A percentile compares a stretch with the other conserved stretches of the same genome.
These are phyloP conservation scores for Penicillium janthinellum DNA, from an alignment of 2,329 filamentous ascomycete species.

Conservation along the genomic window DNA sequence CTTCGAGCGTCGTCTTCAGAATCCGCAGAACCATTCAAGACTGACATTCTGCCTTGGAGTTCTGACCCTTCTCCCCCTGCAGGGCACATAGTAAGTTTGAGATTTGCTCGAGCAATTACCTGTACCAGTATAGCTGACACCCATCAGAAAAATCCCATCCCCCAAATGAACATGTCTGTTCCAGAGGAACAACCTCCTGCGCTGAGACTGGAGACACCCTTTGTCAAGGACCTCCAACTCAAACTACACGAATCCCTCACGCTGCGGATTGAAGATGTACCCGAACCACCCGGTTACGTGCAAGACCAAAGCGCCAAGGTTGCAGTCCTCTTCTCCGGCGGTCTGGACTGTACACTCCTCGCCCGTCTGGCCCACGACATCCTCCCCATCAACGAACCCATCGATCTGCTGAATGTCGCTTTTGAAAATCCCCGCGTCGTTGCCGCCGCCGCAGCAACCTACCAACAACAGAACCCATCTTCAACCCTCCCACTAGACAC, in stretches of 20 bases:
- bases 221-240: constrained; percentile 56
- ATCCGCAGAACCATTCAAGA: constrained; percentile 21
- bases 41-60: constrained; percentile 34
- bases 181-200: constrained; percentile 34
- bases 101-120: neutral
- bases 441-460: constrained; percentile 54
- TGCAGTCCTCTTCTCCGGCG: constrained; percentile 89
- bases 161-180: constrained; percentile 46
- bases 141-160: constrained; percentile 45
- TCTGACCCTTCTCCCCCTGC: constrained; percentile 16
- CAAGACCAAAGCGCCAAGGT: constrained; percentile 48
- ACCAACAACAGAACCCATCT: constrained; percentile 19
- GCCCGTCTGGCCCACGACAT: constrained; percentile 79
- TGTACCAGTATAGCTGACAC: neutral
- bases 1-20: constrained; percentile 10
- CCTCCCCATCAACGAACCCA: constrained; percentile 65
- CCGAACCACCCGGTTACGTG: constrained; percentile 52
- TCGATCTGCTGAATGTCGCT: constrained; percentile 93
- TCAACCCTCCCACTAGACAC: neutral
- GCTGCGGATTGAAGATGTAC: constrained; percentile 67
- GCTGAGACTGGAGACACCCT: constrained; percentile 47
- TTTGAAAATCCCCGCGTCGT: constrained; percentile 88
- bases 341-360: constrained; percentile 87
- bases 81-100: constrained; percentile 28
- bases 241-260: constrained; percentile 64